Evolutionary conservation across 352 stramenopile species (phyloP), one percentile per base, ranked within the genome.

Genomic region (Hyaloperonospora arabidopsidis): DNA sequence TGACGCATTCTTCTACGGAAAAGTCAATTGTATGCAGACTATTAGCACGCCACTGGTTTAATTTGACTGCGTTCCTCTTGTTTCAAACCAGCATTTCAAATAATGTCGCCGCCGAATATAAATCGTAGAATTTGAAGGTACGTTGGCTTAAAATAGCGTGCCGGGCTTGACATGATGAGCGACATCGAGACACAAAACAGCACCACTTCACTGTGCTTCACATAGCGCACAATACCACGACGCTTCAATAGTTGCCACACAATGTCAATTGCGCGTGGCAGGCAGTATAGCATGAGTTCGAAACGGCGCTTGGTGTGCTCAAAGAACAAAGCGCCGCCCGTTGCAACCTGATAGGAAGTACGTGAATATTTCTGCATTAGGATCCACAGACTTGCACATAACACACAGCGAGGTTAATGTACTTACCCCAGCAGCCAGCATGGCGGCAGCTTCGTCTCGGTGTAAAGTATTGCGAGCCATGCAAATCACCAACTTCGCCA

Each of bases 171-270:
- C 79, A 92, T 89, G 64, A 92, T 92, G 34, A 81, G 60, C 13
- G 81, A 77, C 67, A 94, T 87, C 28, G 84, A 92, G 28, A 94
- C 47, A 49, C 78, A 92, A 57, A 94, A 94, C 23, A 94, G 63
- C 29, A 78, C 68, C 18, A 91, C 80, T 52, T 94, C 77, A 55
- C 69, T 85, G 67, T 88, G 67, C 40, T 78, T 70, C 29, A 87
- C 67, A 55, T 89, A 92, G 54, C 74, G 76, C n/a, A 87, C 73
- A 47, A 92, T 63, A 0, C 73, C 67, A 13, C 70, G 65, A 39
- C 72, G 78, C 68, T 85, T 79, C 44, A 91, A 74, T 52, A 89
- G 50, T 52, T 84, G 70, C 84, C 84, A 94, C 44, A 88, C 62
- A 52, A 94, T 89, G 44, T 89, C 77, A 11, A 94, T 63, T 41